These are phyloP conservation scores for Bryum argenteum DNA, from an alignment of 225 moss, liverwort and hornwort genomes.

Conservation along the genomic window DNA sequence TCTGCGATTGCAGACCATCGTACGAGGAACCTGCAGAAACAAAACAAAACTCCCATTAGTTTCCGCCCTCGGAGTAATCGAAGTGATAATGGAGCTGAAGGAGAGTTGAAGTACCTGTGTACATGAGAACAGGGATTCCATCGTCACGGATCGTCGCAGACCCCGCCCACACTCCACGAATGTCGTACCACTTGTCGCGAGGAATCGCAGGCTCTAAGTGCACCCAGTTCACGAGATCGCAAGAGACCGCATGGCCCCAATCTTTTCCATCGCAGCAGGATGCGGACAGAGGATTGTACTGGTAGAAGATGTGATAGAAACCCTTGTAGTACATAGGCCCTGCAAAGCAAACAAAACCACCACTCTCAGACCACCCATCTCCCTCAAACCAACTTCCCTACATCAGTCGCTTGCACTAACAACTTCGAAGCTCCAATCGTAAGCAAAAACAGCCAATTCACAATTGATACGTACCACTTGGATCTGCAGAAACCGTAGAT, in stretches of 20 bases:
- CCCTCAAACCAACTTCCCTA: too few species aligned
- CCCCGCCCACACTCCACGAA: slow-evolving; percentile 68
- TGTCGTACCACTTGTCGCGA: slow-evolving; percentile 67
- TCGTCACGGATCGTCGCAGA: slow-evolving; percentile 61
- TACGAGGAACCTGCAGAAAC: slow-evolving; percentile 27
- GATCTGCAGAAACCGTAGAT: slow-evolving; percentile 13
- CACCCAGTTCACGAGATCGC: slow-evolving; percentile 59
- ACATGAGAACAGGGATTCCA: slow-evolving; percentile 57
- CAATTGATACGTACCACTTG: slow-evolving; percentile 21
- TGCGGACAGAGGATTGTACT: slow-evolving; percentile 58
- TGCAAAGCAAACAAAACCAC: slow-evolving; percentile 17
- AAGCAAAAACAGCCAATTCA: too few species aligned
- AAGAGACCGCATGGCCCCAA: slow-evolving; percentile 74
- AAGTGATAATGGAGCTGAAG: not conserved
- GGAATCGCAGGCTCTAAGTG: slow-evolving; percentile 57
- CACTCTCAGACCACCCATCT: too few species aligned
- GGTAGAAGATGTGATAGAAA: slow-evolving; percentile 71
- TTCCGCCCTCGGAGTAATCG: not conserved
- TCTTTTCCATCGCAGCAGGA: slow-evolving; percentile 50
- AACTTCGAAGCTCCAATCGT: too few species aligned
- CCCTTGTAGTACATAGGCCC: slow-evolving; percentile 68
- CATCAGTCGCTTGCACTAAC: too few species aligned
- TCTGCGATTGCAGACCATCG: slow-evolving; percentile 46
- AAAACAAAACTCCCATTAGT: too few species aligned
- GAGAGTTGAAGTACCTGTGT: slow-evolving; percentile 40